Evolutionary conservation across 352 stramenopile genomes (phyloP).

Genomic region (Hyaloperonospora arabidopsidis): DNA sequence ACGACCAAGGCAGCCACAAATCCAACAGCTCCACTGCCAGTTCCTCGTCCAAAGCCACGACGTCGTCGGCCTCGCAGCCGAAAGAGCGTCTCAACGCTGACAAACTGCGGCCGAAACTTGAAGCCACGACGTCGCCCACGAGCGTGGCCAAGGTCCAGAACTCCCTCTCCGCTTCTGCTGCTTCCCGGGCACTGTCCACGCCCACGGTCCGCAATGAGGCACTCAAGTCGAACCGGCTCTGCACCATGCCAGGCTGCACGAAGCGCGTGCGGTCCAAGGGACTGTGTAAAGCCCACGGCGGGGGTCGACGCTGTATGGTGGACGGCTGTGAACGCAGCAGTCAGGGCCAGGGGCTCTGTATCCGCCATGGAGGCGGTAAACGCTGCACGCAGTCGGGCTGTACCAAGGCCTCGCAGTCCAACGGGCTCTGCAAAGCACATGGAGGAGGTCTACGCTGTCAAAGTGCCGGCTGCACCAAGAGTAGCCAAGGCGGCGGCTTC

Average conservation of each 20-base stretch:
- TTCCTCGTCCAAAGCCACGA: conserved; percentile 6
- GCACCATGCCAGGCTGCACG: conserved; percentile 75
- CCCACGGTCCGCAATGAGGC: conserved; percentile 34
- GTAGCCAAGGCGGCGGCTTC: conserved; percentile 70
- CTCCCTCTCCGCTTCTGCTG: not conserved
- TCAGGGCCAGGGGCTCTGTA: conserved; percentile 77
- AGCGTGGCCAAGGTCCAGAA: conserved; percentile 19
- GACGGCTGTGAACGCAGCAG: conserved; percentile 77
- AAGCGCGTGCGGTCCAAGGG: conserved; percentile 83
- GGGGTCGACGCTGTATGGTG: conserved; percentile 65
- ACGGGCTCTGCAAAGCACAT: conserved; percentile 83
- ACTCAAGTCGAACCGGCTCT: conserved; percentile 75
- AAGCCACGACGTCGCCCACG: conserved; percentile 17
- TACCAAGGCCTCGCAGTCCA: conserved; percentile 75
- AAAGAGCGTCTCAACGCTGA: conserved; percentile 5
- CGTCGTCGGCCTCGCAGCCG: conserved; percentile 1
- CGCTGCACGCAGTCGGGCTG: conserved; percentile 72
- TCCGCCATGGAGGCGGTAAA: conserved; percentile 79
- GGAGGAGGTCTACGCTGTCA: conserved; percentile 77
- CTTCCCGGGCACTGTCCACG: conserved; percentile 7
- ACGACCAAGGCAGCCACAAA: conserved; percentile 30
- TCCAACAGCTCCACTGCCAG: conserved; percentile 12
- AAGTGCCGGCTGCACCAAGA: conserved; percentile 51
- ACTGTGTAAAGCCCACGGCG: conserved; percentile 80
- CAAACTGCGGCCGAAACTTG: conserved; percentile 19